phyloP scores from a whole-genome alignment of 768 basidiomycete genomes.

The Russula sp. region DNA sequence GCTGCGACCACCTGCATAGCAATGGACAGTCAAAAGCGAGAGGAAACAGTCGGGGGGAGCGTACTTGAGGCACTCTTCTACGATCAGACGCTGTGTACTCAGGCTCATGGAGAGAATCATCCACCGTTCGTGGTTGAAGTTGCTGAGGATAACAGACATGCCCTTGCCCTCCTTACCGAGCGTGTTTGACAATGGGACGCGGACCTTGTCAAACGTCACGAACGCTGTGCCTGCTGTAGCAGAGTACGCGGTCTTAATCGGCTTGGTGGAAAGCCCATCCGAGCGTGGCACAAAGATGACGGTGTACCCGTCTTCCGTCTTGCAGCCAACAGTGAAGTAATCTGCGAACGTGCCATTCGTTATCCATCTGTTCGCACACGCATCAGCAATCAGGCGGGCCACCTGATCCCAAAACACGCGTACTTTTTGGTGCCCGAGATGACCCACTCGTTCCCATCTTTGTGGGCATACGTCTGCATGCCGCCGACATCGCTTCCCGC shows the following conservation, averaged over 20 bases:
- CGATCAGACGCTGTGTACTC: conserved; percentile 69
- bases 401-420: conserved; percentile 15
- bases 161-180: conserved; percentile 85
- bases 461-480: conserved; percentile 76
- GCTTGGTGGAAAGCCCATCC: conserved; percentile 73
- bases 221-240: conserved; percentile 86
- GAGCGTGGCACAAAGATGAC: conserved; percentile 71
- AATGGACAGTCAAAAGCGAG: not conserved
- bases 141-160: conserved; percentile 74
- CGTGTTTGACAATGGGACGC: conserved; percentile 80
- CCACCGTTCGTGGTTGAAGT: conserved; percentile 90
- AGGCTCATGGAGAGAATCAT: conserved; percentile 72
- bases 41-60: conserved; percentile 18
- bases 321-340: conserved; percentile 77
- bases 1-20: conserved; percentile 68
- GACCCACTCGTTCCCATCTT: conserved; percentile 82
- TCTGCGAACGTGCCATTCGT: conserved; percentile 84
- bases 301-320: conserved; percentile 65
- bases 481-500: conserved; percentile 85
- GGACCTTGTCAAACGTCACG: conserved; percentile 72
- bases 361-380: conserved; percentile 59
- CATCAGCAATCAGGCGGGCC: not conserved
- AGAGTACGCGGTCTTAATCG: conserved; percentile 92
- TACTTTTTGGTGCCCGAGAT: conserved; percentile 94
- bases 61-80: conserved; percentile 88